Evolutionary conservation across 208 protist genomes (phyloP), one percentile per base, ranked within the genome.

Genomic region (Crithidia sp.): DNA sequence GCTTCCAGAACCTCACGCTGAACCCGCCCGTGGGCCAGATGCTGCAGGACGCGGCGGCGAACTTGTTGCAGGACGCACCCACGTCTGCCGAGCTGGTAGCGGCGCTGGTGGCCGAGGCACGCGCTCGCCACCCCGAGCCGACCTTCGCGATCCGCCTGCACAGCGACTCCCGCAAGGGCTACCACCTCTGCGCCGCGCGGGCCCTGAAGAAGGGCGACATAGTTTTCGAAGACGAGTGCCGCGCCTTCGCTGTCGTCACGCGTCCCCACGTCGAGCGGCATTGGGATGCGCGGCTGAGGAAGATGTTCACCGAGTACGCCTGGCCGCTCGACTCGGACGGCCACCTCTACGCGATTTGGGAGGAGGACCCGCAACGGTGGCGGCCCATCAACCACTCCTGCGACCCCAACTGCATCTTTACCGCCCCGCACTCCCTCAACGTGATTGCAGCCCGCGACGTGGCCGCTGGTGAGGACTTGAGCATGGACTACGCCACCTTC

Each of bases 401-500:
- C 72, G 82, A 97, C 66, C 93, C 93, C 6, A 95, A 90, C 80
- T 93, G 86, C 69, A 83, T 90, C 53, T 95, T 95, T 74, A 85
- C 81, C 40, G 81, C 87, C 0, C 84, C 83, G 16, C 88, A 95
- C 70, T 95, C 90, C 28, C 79, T 97, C n/a, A 94, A 97, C 76
- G 88, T 97, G 13, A 85, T 93, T 47, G 93, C 93, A 7, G 50
- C 82, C 12, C 84, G 88, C 37, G 70, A 86, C 41, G 92, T 97
- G 49, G 79, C 76, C 2, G 74, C 69, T 9, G 90, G 87, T 2
- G 93, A 97, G 62, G 88, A 93, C 60, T 65, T 97, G 8, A 95
- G 85, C 61, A 95, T 95, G 81, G 90, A 97, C 77, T 97, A 97
- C 71, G 88, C 87, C 36, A 97, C 93, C 2, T 97, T 97, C 68